Conservation (phyloP, 441 rosid genomes). For the Pelargonium citronellum region DNA sequence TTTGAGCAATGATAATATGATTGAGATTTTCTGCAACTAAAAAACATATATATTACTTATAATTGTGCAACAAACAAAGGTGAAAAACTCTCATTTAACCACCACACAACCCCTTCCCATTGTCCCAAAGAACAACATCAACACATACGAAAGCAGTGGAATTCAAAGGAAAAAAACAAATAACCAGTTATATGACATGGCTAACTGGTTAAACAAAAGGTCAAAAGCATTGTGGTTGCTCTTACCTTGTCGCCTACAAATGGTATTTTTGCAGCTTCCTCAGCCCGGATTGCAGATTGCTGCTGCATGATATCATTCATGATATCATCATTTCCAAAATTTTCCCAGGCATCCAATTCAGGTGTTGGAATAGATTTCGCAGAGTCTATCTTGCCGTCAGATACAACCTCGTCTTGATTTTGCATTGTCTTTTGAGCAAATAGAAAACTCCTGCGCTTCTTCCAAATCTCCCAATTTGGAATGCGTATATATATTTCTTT, state of each 20-base stretch:
- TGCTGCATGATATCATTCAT: slow-evolving; percentile 41
- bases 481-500: not conserved
- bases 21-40: no score
- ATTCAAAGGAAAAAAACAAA: no score
- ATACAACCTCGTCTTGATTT: not conserved
- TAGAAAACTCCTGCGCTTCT: not conserved
- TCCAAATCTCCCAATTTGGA: not conserved
- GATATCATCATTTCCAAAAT: slow-evolving; percentile 29
- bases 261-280: not conserved
- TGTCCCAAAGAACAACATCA: no score
- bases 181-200: no score
- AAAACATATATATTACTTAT: no score
- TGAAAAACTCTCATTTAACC: no score
- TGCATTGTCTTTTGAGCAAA: not conserved
- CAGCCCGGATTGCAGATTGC: slow-evolving; percentile 42
- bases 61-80: no score
- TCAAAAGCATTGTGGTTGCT: not conserved
- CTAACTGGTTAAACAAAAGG: no score
- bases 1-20: no score
- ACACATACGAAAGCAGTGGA: no score
- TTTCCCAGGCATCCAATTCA: slow-evolving; percentile 43
- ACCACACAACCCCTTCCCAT: no score
- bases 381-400: not conserved
- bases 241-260: not conserved
- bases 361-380: slow-evolving; percentile 21